A percentile compares a stretch with the other conserved stretches of the same genome.
These are phyloP conservation scores for Kazachstania viticola DNA, from an alignment of 805 yeast genomes.

Conservation along the genomic window DNA sequence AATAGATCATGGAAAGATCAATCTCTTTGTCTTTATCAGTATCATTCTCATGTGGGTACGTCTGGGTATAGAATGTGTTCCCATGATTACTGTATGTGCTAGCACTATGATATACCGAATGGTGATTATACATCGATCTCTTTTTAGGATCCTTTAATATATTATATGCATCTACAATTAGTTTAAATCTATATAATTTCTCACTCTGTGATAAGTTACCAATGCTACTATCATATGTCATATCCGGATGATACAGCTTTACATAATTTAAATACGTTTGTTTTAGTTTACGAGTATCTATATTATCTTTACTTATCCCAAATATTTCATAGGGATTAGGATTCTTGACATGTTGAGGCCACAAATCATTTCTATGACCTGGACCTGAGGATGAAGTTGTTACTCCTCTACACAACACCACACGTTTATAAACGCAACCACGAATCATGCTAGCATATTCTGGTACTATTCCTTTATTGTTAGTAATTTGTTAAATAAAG, in stretches of 20 bases:
- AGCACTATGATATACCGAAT: background rate
- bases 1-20: conserved; percentile 5
- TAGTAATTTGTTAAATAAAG: too few relatives aligned
- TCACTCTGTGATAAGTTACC: conserved; percentile 13
- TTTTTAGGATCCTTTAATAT: conserved; percentile 36
- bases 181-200: conserved; percentile 38
- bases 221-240: conserved; percentile 1
- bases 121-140: conserved; percentile 34
- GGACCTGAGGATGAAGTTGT: too few relatives aligned
- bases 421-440: too few relatives aligned
- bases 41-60: conserved; percentile 43
- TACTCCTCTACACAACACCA: too few relatives aligned
- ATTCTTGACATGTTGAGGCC: conserved; percentile 9
- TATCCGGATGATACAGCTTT: conserved; percentile 58
- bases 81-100: background rate
- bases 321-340: conserved; percentile 73
- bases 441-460: too few relatives aligned
- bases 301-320: conserved; percentile 23
- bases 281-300: conserved; percentile 32
- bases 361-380: background rate
- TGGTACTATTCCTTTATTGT: too few relatives aligned
- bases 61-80: conserved; percentile 24
- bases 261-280: conserved; percentile 48
- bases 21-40: conserved; percentile 28
- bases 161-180: conserved; percentile 47